Evolutionary conservation across 2,329 filamentous ascomycete genomes (phyloP).

Genomic region (Pseudocercospora pini-densiflorae): DNA sequence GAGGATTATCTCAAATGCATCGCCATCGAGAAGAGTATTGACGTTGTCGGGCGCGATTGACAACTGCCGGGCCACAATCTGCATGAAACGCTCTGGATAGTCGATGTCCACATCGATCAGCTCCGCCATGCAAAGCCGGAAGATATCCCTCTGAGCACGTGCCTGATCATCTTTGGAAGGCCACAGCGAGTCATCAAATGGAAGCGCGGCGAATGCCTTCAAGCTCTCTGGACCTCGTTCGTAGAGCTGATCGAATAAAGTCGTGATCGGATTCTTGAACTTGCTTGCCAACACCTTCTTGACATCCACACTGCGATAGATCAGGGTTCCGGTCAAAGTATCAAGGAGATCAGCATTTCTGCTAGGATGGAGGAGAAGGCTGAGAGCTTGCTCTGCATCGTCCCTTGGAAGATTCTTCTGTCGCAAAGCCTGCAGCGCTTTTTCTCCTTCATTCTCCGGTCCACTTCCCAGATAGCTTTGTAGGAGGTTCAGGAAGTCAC

Average conservation of each 20-base stretch:
- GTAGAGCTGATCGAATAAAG: conserved; percentile 50
- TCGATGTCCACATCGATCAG: conserved; percentile 91
- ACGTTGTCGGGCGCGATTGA: conserved; percentile 57
- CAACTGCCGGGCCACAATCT: conserved; percentile 63
- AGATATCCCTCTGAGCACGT: conserved; percentile 60
- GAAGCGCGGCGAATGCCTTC: conserved; percentile 47
- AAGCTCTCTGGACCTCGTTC: conserved; percentile 52
- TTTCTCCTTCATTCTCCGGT: conserved; percentile 47
- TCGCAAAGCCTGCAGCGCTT: conserved; percentile 40
- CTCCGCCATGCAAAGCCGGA: conserved; percentile 79
- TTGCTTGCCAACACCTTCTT: conserved; percentile 46
- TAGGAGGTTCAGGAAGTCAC: conserved; percentile 29
- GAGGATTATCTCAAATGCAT: conserved; percentile 84
- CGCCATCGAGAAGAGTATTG: conserved; percentile 72
- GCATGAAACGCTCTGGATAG: conserved; percentile 63
- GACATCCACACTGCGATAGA: conserved; percentile 40
- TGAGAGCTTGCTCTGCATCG: conserved; percentile 46
- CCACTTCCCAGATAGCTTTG: conserved; percentile 32
- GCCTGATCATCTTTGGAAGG: conserved; percentile 49
- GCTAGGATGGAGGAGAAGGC: conserved; percentile 48
- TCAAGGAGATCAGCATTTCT: conserved; percentile 41
- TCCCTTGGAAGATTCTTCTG: conserved; percentile 41
- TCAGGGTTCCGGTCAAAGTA: conserved; percentile 43
- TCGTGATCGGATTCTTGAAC: conserved; percentile 45
- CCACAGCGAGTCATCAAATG: conserved; percentile 51